A percentile compares a stretch with the other conserved stretches of the same genome.
Conservation (phyloP, 768 basidiomycete genomes). For the Collybiopsis luxurians region DNA sequence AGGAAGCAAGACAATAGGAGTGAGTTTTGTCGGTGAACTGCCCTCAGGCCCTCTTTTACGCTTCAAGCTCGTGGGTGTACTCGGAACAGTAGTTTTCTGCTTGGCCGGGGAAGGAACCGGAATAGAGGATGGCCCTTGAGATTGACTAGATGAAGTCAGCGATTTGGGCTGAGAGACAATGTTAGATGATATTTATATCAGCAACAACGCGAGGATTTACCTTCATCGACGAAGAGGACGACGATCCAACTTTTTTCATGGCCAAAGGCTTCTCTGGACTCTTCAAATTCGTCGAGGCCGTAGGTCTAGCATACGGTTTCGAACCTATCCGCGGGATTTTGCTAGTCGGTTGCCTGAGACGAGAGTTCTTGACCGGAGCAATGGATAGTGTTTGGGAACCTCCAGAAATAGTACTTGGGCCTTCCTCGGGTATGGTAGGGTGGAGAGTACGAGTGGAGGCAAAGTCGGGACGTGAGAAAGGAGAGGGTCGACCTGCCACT, state of each 20-base stretch:
- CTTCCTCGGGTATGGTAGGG: slow-evolving; percentile 31
- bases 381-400: not conserved
- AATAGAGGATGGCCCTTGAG: not conserved
- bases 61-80: slow-evolving; percentile 27
- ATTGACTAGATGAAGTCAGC: not conserved
- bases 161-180: not conserved
- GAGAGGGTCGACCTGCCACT: not conserved
- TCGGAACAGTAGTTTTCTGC: slow-evolving; percentile 12
- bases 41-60: slow-evolving; percentile 38
- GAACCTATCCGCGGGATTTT: slow-evolving; percentile 58
- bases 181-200: too few relatives aligned
- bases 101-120: slow-evolving; percentile 3
- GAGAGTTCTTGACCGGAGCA: slow-evolving; percentile 34
- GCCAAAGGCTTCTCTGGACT: not conserved
- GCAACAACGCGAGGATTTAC: too few relatives aligned
- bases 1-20: slow-evolving; percentile 7
- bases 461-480: not conserved
- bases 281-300: slow-evolving; percentile 7
- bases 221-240: not conserved
- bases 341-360: slow-evolving; percentile 50
- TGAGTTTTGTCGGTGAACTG: slow-evolving; percentile 12
- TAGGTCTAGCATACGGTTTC: slow-evolving; percentile 55
- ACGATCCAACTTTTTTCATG: too few relatives aligned
- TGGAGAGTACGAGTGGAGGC: not conserved
- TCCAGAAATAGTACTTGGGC: slow-evolving; percentile 8